These are phyloP conservation scores for Cercospora zeae-maydis DNA, from an alignment of 2,329 filamentous ascomycete species.

Conservation along the genomic window DNA sequence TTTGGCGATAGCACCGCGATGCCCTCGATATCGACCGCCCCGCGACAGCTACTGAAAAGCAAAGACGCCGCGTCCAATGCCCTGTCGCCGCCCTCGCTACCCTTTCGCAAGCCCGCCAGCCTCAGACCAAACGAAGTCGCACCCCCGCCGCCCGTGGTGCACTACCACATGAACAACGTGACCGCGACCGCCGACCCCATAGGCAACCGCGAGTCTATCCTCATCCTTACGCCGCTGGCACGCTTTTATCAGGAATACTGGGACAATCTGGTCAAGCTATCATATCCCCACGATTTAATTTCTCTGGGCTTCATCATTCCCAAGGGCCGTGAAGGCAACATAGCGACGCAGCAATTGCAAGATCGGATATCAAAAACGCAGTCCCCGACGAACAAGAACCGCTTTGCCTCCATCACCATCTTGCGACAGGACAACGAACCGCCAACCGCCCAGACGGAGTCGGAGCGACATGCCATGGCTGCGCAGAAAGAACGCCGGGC, in stretches of 20 bases:
- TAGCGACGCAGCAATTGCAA: conserved; percentile 77
- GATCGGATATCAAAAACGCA: conserved; percentile 82
- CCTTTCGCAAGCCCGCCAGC: conserved; percentile 64
- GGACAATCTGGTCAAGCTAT: conserved; percentile 81
- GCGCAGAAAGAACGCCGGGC: conserved; percentile 84
- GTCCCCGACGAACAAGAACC: conserved; percentile 71
- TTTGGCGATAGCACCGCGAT: conserved; percentile 58
- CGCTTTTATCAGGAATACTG: conserved; percentile 94
- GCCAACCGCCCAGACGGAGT: conserved; percentile 76
- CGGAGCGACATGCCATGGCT: conserved; percentile 83
- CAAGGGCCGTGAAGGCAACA: conserved; percentile 87
- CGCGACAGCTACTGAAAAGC: conserved; percentile 49
- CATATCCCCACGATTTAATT: conserved; percentile 90
- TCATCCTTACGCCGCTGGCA: conserved; percentile 89
- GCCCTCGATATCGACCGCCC: conserved; percentile 50
- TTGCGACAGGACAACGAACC: conserved; percentile 91
- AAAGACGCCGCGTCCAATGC: conserved; percentile 61
- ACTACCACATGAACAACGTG: conserved; percentile 93
- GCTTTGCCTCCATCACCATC: conserved; percentile 91
- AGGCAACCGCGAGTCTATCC: conserved; percentile 75
- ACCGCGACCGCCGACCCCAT: conserved; percentile 75
- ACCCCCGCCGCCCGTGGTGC: conserved; percentile 77
- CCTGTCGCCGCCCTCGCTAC: conserved; percentile 69
- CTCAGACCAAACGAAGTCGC: conserved; percentile 53
- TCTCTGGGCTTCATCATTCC: conserved; percentile 94